These are phyloP conservation scores for Annona cherimola DNA, from an alignment of 164 flowering plant species.

Conservation along the genomic window DNA sequence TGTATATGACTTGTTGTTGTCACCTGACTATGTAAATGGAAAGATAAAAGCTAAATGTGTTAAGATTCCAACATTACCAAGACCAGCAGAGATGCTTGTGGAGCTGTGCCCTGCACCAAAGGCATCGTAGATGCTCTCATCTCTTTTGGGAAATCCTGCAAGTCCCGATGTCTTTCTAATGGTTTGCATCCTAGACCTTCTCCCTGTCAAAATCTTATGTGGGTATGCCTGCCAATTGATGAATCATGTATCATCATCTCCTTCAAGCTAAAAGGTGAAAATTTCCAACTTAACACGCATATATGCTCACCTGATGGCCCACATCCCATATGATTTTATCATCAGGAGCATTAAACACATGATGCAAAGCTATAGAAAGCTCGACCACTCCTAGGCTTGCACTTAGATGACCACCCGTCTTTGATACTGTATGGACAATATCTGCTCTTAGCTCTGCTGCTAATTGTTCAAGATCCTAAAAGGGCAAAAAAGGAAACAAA, in stretches of 20 bases:
- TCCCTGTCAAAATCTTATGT: constrained; percentile 90
- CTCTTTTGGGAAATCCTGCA: constrained; percentile 86
- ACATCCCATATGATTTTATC: constrained; percentile 97
- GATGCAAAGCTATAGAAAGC: constrained; percentile 76
- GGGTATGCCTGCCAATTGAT: constrained; percentile 63
- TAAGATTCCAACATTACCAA: constrained; percentile 39
- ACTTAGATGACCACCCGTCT: constrained; percentile 88
- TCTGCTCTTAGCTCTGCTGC: constrained; percentile 84
- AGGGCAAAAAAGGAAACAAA: not conserved
- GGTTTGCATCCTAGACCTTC: constrained; percentile 77
- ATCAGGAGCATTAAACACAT: constrained; percentile 80
- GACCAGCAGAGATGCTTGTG: constrained; percentile 94
- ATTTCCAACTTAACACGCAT: not conserved
- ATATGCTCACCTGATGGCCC: constrained; percentile 75
- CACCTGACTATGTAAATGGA: not conserved
- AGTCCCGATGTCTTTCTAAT: constrained; percentile 80
- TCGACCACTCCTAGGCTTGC: constrained; percentile 88
- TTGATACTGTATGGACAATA: constrained; percentile 55
- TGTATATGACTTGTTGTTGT: not conserved
- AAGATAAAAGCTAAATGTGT: not conserved
- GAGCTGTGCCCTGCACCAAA: constrained; percentile 98
- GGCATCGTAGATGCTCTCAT: constrained; percentile 84
- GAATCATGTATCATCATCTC: not conserved
- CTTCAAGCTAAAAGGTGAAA: not conserved
- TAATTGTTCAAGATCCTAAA: constrained; percentile 76